Evolutionary conservation across 768 basidiomycete species (phyloP).

Genomic region (Chlorophyllum brunneum): DNA sequence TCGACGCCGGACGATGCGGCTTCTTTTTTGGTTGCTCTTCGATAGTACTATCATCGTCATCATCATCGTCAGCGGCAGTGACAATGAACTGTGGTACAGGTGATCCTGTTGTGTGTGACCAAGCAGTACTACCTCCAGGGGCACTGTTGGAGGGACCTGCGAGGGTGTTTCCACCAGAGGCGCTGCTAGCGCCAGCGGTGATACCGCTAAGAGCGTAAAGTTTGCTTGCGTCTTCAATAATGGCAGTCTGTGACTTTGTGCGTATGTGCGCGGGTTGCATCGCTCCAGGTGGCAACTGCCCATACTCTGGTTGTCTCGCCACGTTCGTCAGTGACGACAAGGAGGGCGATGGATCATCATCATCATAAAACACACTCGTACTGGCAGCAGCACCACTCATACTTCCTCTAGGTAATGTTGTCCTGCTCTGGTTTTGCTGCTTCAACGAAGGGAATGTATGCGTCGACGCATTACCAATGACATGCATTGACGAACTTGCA

Average conservation of each 20-base stretch:
- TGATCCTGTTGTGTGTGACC: slow-evolving; percentile 12
- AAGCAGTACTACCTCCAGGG: slow-evolving; percentile 13
- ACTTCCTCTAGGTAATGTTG: slow-evolving; percentile 13
- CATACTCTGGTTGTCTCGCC: slow-evolving; percentile 31
- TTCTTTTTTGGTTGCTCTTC: slow-evolving; percentile 42
- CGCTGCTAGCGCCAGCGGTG: slow-evolving; percentile 13
- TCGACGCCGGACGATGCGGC: slow-evolving; percentile 57
- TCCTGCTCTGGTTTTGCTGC: slow-evolving; percentile 28
- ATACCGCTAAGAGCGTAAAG: slow-evolving; percentile 15
- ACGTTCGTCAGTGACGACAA: slow-evolving; percentile 38
- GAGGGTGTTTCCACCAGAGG: too few relatives aligned
- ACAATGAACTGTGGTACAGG: slow-evolving; percentile 13
- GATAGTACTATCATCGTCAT: slow-evolving; percentile 30
- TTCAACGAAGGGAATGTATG: slow-evolving; percentile 67
- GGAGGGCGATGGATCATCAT: slow-evolving; percentile 47
- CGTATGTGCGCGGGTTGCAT: slow-evolving; percentile 65
- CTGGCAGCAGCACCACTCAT: not conserved
- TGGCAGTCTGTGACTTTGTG: slow-evolving; percentile 79
- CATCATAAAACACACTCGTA: slow-evolving; percentile 19
- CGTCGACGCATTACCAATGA: slow-evolving; percentile 39
- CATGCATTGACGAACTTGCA: slow-evolving; percentile 9
- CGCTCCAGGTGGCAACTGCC: slow-evolving; percentile 52
- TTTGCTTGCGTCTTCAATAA: slow-evolving; percentile 63
- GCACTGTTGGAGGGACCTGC: slow-evolving; percentile 17
- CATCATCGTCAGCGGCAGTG: slow-evolving; percentile 20